Conservation (phyloP, 2,329 filamentous ascomycete species). For the Fusarium austroafricanum region DNA sequence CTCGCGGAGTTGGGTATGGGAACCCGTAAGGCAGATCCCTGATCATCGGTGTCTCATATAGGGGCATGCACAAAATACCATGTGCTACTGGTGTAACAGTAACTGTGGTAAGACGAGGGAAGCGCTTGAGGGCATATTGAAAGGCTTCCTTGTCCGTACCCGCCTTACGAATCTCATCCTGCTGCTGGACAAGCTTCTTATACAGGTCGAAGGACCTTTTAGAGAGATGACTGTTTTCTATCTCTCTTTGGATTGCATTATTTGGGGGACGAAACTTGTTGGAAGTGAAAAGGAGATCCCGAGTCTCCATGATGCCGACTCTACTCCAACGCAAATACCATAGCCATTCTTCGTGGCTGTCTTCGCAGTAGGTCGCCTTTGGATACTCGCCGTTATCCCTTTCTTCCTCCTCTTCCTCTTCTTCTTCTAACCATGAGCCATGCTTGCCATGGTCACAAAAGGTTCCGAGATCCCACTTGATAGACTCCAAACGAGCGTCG, state of each 20-base stretch:
- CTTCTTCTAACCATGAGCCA: too few species aligned
- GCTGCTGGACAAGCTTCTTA: neutral
- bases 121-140: neutral
- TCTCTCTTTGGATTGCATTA: too few species aligned
- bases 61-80: neutral
- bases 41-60: slow-evolving; percentile 13
- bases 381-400: too few species aligned
- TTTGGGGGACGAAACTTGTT: too few species aligned
- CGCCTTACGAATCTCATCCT: neutral
- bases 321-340: too few species aligned
- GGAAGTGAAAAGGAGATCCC: too few species aligned
- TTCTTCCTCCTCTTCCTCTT: too few species aligned
- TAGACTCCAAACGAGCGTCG: neutral
- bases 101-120: neutral
- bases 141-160: slow-evolving; percentile 2
- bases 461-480: neutral
- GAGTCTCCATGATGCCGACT: too few species aligned
- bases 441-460: too few species aligned
- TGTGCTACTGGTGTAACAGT: neutral
- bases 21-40: slow-evolving; percentile 6
- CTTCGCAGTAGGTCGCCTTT: too few species aligned
- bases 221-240: neutral
- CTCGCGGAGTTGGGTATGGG: neutral
- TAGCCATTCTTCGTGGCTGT: too few species aligned
- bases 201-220: neutral